Conservation (phyloP, 2,329 filamentous ascomycete species). For the Neocatenulostroma microsporum region DNA sequence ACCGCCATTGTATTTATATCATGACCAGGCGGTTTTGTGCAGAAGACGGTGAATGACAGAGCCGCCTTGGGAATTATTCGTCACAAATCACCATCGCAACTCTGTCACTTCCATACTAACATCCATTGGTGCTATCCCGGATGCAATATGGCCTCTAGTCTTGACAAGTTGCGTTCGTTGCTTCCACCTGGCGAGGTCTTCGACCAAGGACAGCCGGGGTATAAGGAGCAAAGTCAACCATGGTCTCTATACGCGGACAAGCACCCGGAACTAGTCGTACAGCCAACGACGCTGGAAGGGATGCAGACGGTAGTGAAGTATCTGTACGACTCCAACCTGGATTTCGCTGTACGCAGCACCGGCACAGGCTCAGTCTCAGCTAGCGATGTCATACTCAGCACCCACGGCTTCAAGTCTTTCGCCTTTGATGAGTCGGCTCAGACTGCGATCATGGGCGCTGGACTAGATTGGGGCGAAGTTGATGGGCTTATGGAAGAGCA, state of each 20-base stretch:
- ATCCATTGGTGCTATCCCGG: too few species aligned
- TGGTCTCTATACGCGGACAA: slow-evolving; percentile 31
- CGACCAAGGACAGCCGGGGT: slow-evolving; percentile 8
- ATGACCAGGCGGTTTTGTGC: too few species aligned
- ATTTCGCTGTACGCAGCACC: slow-evolving; percentile 32
- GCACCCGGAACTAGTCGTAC: slow-evolving; percentile 29
- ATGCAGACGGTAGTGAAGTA: slow-evolving; percentile 28
- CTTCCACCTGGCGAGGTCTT: slow-evolving; percentile 10
- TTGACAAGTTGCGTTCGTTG: slow-evolving; percentile 5
- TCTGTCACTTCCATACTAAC: too few species aligned
- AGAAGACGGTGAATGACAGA: too few species aligned
- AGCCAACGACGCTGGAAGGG: slow-evolving; percentile 24
- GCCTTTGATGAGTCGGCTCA: slow-evolving; percentile 27
- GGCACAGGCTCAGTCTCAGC: slow-evolving; percentile 33
- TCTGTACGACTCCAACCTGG: slow-evolving; percentile 28
- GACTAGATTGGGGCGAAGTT: slow-evolving; percentile 32
- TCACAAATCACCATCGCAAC: too few species aligned
- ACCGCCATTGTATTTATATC: too few species aligned
- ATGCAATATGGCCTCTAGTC: slow-evolving; percentile 5
- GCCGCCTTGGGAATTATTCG: too few species aligned
- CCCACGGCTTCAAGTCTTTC: slow-evolving; percentile 33
- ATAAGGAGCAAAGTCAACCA: slow-evolving; percentile 13
- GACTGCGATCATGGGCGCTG: slow-evolving; percentile 30
- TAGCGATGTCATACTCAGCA: slow-evolving; percentile 32
- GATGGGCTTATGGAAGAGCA: slow-evolving; percentile 30